Percentiles rank a stretch among this genome's conserved stretches.
These are phyloP conservation scores for Solanum rostratum DNA, from an alignment of 257 asterid species.

Conservation along the genomic window DNA sequence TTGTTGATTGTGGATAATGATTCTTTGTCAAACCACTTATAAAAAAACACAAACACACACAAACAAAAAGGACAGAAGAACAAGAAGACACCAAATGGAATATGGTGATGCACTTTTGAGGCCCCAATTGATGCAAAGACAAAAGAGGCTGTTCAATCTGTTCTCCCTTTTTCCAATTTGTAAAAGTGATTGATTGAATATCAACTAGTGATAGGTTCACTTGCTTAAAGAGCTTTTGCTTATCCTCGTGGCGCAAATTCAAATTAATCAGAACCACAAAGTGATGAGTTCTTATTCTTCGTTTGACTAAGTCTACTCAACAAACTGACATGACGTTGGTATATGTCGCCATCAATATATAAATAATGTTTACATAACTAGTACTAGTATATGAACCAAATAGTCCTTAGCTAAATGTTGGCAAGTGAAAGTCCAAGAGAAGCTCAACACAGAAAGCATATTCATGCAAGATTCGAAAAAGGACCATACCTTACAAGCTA, in stretches of 20 bases:
- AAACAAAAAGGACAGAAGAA: neutral
- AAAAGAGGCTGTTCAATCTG: neutral
- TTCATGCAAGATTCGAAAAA: neutral
- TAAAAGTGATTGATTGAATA: neutral
- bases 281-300: neutral
- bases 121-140: neutral
- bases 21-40: neutral
- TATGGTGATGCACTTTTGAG: neutral
- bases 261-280: neutral
- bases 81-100: neutral
- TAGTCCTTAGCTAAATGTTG: no score
- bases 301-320: neutral
- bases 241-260: neutral
- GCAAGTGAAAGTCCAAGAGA: no score
- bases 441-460: no score
- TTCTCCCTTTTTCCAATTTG: neutral
- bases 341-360: no score
- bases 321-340: no score
- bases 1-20: neutral
- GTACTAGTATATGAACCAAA: no score
- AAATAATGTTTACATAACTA: no score
- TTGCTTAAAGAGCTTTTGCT: neutral
- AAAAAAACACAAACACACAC: neutral
- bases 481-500: no score
- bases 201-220: neutral